Percentiles rank a stretch among this genome's conserved stretches.
phyloP scores from a whole-genome alignment of 2,329 filamentous ascomycete species.

The Cladosporium sp. region DNA sequence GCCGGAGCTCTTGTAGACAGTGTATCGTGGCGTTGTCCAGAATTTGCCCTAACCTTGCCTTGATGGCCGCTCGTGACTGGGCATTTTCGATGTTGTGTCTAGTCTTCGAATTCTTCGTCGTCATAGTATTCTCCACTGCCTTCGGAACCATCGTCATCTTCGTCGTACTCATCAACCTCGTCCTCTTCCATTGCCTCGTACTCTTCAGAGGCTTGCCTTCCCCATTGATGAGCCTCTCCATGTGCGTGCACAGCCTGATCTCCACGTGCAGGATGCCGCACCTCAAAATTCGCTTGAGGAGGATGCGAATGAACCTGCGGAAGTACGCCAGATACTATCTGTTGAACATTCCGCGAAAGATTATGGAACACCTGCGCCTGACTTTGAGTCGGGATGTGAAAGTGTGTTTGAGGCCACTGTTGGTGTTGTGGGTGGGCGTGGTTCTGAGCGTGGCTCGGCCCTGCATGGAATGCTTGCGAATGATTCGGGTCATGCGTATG shows the following conservation, averaged over 20 bases:
- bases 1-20: constrained; percentile 36
- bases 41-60: not conserved
- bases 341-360: not conserved
- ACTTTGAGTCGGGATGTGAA: not conserved
- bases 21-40: not conserved
- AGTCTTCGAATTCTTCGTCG: not conserved
- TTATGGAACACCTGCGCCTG: not conserved
- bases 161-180: not conserved
- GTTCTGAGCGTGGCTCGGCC: not conserved
- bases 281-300: not conserved
- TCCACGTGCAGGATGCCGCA: not conserved
- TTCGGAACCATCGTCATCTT: not conserved
- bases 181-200: not conserved
- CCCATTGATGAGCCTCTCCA: not conserved
- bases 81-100: too few species aligned
- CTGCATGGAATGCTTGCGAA: not conserved
- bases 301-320: not conserved
- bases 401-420: not conserved
- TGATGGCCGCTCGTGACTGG: not conserved
- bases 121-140: not conserved
- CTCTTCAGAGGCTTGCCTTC: not conserved
- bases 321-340: not conserved
- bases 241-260: not conserved
- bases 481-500: not conserved
- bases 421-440: not conserved